phyloP scores from a whole-genome alignment of 1,284 basidiomycete species.

The Malassezia obtusa region DNA sequence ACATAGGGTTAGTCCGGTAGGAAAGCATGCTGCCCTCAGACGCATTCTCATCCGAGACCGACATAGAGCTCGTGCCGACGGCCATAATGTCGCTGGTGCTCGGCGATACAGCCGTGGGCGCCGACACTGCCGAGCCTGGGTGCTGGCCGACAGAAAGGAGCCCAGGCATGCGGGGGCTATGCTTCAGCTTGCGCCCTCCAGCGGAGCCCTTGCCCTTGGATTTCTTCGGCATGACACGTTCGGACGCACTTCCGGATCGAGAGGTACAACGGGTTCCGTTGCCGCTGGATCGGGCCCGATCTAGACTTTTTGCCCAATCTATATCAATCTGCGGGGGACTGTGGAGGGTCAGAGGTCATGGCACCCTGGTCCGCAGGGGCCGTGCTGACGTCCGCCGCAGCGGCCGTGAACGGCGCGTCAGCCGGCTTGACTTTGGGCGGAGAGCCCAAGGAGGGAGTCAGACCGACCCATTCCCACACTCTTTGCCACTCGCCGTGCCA shows the following conservation, averaged over 20 bases:
- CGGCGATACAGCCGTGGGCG: not conserved
- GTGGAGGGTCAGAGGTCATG: no score
- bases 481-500: conserved; percentile 61
- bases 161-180: no score
- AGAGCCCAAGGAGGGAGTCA: not conserved
- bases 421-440: not conserved
- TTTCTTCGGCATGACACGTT: no score
- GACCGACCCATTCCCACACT: conserved; percentile 54
- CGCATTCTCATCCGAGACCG: not conserved
- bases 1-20: not conserved
- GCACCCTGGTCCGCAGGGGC: not conserved
- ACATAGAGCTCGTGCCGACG: not conserved
- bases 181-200: no score
- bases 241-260: not conserved
- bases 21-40: not conserved
- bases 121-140: not conserved
- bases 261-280: not conserved
- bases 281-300: not conserved
- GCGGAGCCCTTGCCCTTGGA: no score
- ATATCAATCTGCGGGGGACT: no score
- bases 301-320: not conserved
- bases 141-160: not conserved
- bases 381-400: not conserved
- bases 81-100: not conserved
- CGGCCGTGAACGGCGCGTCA: no score